Evolutionary conservation across 2,329 filamentous ascomycete species (phyloP).

Genomic region (Exophiala viscosa): DNA sequence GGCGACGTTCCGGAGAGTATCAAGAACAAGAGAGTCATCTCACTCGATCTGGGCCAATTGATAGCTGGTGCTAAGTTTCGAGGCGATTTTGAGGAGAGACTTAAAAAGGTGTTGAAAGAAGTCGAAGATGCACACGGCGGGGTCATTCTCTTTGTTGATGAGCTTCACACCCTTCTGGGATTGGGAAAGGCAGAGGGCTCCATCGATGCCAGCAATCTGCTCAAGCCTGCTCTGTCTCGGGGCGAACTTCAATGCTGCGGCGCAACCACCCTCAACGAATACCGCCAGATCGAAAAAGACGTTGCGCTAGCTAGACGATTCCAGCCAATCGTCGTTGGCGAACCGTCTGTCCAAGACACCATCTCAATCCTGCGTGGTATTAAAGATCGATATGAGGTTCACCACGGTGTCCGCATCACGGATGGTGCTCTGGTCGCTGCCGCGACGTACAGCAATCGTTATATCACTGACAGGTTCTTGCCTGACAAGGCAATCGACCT

Average conservation of each 20-base stretch:
- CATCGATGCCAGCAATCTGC: constrained; percentile 89
- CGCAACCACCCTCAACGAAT: constrained; percentile 89
- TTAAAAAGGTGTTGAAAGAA: constrained; percentile 88
- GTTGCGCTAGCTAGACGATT: constrained; percentile 88
- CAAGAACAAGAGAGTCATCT: constrained; percentile 87
- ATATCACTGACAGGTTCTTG: constrained; percentile 92
- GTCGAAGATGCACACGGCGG: constrained; percentile 84
- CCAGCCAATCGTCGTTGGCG: constrained; percentile 89
- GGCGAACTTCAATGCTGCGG: constrained; percentile 94
- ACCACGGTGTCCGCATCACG: constrained; percentile 92
- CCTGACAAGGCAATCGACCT: constrained; percentile 97
- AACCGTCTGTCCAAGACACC: constrained; percentile 85
- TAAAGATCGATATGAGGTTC: constrained; percentile 96
- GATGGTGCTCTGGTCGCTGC: constrained; percentile 89
- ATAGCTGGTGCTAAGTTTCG: constrained; percentile 95
- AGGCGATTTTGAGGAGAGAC: constrained; percentile 90
- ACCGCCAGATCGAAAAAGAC: constrained; percentile 91
- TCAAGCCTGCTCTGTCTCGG: constrained; percentile 89
- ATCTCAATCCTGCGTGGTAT: constrained; percentile 94
- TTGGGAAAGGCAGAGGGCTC: constrained; percentile 93
- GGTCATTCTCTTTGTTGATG: constrained; percentile 87
- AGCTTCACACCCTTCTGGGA: constrained; percentile 85
- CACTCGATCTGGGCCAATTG: constrained; percentile 81
- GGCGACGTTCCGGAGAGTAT: constrained; percentile 95
- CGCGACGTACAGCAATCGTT: constrained; percentile 87